Evolutionary conservation across 345 rosid species (phyloP).

Genomic region (Isatis tinctoria): DNA sequence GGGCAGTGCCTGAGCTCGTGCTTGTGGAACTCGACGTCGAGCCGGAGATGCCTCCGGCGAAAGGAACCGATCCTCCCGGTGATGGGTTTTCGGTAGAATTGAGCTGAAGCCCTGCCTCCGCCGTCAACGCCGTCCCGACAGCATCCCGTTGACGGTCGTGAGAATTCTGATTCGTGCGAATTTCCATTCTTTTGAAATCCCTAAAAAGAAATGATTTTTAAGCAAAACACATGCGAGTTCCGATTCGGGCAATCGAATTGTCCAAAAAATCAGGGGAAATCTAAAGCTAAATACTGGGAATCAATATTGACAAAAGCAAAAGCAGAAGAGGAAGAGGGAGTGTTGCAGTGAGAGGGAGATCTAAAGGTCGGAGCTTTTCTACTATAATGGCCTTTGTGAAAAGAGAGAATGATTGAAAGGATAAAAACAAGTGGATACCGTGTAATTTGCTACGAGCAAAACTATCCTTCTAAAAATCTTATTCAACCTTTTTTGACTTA

Average conservation of each 20-base stretch:
- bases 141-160: constrained; percentile 39
- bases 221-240: constrained; percentile 2
- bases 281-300: too few relatives aligned
- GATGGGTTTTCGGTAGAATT: constrained; percentile 35
- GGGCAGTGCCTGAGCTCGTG: constrained; percentile 24
- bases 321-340: not conserved
- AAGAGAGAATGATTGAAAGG: constrained; percentile 24
- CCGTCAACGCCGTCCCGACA: not conserved
- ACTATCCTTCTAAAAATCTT: constrained; percentile 5
- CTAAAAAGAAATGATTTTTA: not conserved
- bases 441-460: not conserved
- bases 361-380: constrained; percentile 4
- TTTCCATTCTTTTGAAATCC: constrained; percentile 22
- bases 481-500: constrained; percentile 31
- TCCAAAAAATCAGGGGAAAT: too few relatives aligned
- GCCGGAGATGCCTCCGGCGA: constrained; percentile 44
- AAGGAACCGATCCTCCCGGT: constrained; percentile 38
- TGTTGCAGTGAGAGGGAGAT: constrained; percentile 15
- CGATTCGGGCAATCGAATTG: not conserved
- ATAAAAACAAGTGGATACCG: constrained; percentile 34
- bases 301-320: not conserved
- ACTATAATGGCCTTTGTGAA: constrained; percentile 18
- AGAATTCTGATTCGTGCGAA: constrained; percentile 21
- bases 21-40: constrained; percentile 19
- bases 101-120: constrained; percentile 34